Conservation (phyloP, 305 asterid species). For the Euphrasia arctica region DNA sequence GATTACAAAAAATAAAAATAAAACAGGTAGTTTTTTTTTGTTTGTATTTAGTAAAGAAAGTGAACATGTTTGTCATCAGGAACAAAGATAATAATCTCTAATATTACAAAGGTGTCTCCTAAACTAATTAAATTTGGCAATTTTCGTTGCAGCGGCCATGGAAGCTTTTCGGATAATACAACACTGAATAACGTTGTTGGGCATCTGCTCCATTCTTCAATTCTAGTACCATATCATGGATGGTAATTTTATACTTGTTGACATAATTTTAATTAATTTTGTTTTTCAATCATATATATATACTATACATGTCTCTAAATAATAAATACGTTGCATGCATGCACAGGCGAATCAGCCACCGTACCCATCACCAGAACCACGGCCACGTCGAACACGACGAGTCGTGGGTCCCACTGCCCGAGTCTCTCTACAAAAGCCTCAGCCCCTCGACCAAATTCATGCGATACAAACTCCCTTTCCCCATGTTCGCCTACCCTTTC, state of each 20-base stretch:
- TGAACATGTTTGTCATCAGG: background rate
- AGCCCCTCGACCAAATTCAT: slow-evolving; percentile 49
- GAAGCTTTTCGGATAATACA: slow-evolving; percentile 66
- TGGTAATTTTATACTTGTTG: too few relatives aligned
- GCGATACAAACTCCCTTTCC: slow-evolving; percentile 63
- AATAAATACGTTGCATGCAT: too few relatives aligned
- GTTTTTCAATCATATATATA: slow-evolving; percentile 5
- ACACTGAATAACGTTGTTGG: slow-evolving; percentile 69
- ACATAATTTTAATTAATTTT: too few relatives aligned
- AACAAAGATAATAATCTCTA: too few relatives aligned
- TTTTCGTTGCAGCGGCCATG: slow-evolving; percentile 74
- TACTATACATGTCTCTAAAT: slow-evolving; percentile 5
- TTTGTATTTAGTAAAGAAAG: background rate
- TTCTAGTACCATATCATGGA: slow-evolving; percentile 98
- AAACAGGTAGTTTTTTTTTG: too few relatives aligned
- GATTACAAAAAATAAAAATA: too few relatives aligned
- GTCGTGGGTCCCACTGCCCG: slow-evolving; percentile 64
- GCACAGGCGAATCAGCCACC: slow-evolving; percentile 93
- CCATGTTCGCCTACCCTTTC: slow-evolving; percentile 57
- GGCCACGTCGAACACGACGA: slow-evolving; percentile 95
- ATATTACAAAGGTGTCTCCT: background rate
- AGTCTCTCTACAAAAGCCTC: background rate
- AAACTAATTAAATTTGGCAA: background rate
- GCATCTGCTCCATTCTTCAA: slow-evolving; percentile 81
- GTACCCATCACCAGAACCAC: slow-evolving; percentile 92